Base-by-base conservation (phyloP, 371 early-diverging fungal genomes). In the Syncephalastrum monosporum region DNA sequence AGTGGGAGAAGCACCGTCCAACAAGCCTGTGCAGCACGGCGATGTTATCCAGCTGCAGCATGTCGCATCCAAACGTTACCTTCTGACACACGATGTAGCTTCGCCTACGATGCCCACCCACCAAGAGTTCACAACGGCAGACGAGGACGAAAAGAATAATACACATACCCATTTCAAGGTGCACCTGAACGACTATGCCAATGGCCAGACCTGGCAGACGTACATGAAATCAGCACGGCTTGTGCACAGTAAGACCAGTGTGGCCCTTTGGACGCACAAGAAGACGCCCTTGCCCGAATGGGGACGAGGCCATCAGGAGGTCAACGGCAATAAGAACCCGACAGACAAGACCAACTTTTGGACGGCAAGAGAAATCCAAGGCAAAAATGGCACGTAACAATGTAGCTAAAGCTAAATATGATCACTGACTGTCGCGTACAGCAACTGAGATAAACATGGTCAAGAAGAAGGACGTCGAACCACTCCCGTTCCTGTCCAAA, bases 71-170 rank as follows among this genome's bases (percentile, higher is more conserved):
- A 58, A 70, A 17, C 68, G 77, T 0, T 74, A 79, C 59, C 74
- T 97, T 42, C 64, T 92, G 55, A 95, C 97, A 16, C 97, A 96
- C 69, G 95, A 97, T 67, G 98, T 97, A 5, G 97, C 98, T 3
- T 88, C 93, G 4, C 94, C 97, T n/a, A 67, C 90, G 53, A 95
- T 87, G 55, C 69, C 88, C 5, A 96, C 97, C 15, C 91, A 97
- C 59, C 90, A 92, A 74, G 97, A 98, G 68, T 79, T 95, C 43
- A 94, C 96, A 0, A 86, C 89, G 1, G 73, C 86, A 1, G 59
- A 70, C 6, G 60, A 68, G 19, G 74, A 62, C 25, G 63, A 68
- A n/a, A 69, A 72, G 15, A 68, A 72, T 50, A 78, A 86, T 33
- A 33, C 38, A 33, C 85, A 83, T 42, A 91, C 82, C 24, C 74